Conservation (phyloP, 1,284 basidiomycete species). For the Naganishia sp. region DNA sequence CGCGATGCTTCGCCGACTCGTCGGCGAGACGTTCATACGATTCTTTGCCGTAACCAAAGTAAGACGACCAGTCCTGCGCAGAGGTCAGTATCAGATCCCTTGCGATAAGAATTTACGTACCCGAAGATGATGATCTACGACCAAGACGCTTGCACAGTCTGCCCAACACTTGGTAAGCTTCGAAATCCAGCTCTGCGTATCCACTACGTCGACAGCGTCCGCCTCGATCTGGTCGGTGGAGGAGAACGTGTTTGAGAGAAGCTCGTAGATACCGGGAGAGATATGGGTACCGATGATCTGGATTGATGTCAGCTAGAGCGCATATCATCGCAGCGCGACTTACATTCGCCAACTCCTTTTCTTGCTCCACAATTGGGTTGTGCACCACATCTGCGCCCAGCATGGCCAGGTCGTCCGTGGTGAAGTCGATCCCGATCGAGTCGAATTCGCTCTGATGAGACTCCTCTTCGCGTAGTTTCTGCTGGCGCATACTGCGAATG, state of each 20-base stretch:
- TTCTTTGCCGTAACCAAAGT: constrained; percentile 61
- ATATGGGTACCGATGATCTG: constrained; percentile 63
- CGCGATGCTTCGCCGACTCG: constrained; percentile 59
- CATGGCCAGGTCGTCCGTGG: constrained; percentile 38
- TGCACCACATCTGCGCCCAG: constrained; percentile 32
- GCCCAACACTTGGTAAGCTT: constrained; percentile 75
- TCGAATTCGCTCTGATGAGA: constrained; percentile 68
- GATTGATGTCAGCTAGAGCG: neutral
- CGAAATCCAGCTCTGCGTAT: constrained; percentile 53
- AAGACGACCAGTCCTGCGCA: constrained; percentile 66
- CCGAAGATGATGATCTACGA: constrained; percentile 62
- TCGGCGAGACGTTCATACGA: constrained; percentile 66
- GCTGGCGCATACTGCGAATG: constrained; percentile 51
- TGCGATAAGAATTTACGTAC: constrained; percentile 49
- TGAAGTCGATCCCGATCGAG: constrained; percentile 50
- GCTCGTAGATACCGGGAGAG: constrained; percentile 64
- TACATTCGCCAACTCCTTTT: constrained; percentile 48
- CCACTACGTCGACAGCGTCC: constrained; percentile 42
- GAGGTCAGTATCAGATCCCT: neutral
- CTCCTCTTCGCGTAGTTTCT: constrained; percentile 59
- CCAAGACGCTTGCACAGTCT: constrained; percentile 67
- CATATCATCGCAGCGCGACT: neutral
- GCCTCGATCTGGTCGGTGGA: constrained; percentile 45
- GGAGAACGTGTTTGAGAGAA: constrained; percentile 60
- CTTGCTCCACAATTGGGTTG: constrained; percentile 35